Base-by-base conservation (phyloP, 75 land plant species). In the Selaginella moellendorffii region DNA sequence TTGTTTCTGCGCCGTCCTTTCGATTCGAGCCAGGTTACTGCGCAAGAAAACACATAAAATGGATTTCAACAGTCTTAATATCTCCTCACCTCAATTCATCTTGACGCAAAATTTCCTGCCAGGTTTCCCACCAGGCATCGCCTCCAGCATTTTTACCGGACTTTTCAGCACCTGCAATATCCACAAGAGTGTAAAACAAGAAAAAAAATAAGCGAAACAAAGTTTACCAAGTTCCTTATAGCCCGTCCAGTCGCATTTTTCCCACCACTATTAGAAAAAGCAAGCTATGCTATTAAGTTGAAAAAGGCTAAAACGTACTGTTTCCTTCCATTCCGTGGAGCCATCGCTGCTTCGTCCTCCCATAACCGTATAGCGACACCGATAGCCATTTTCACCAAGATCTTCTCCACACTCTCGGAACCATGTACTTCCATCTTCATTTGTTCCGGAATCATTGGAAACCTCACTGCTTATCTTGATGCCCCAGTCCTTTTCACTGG, bases 101-200 rank as follows among this genome's bases (percentile, higher is more conserved):
- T 63, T 88, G 95, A 56, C 82, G 81, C 28, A 90, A 75, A 69
- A 79, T 80, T 69, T 90, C 97, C 66, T 88, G 81, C 97, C 97
- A 90, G 64, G 97, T 90, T 77, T 90, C 97, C 97, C 97, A 90
- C 97, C 97, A 90, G 10, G 97, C 80, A 74, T 90, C 97, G 12
- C 97, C 92, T 79, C 82, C 85, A 56, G 79, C 85, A 77, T 90
- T 90, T 63, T 76, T 82, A 53, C 97, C 97, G 52, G 97, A 90
- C 73, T 90, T 90, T 63, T 87, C 97, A 23, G 84, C 97, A 71
- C 97, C 97, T 90, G 54, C 5, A 36, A 36, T 36, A 14, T 36
- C 10, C 14, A 14, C 14, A 14, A 5, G 46, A 5, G 46, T 36
- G 46, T 36, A 36, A 36, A 14, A 36, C 10, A 36, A 36, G 46